These are phyloP conservation scores for Verticillium longisporum DNA, from an alignment of 2,329 filamentous ascomycete genomes.

Conservation along the genomic window DNA sequence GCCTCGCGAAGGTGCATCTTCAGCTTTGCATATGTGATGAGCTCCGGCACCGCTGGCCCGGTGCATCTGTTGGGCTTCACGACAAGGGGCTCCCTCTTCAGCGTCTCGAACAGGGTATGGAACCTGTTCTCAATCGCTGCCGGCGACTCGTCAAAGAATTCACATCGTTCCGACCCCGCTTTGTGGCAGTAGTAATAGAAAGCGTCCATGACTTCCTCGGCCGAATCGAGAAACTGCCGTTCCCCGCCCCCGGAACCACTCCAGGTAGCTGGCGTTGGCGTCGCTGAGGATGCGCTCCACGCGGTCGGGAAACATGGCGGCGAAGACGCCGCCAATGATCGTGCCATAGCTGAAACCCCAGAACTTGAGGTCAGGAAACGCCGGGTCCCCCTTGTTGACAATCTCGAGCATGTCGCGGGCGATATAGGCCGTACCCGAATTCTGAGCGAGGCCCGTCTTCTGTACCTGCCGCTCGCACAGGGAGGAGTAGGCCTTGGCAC, in stretches of 20 bases:
- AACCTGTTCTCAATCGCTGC: constrained; percentile 31
- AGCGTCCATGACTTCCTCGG: constrained; percentile 43
- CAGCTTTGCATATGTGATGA: constrained; percentile 44
- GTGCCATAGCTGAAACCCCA: constrained; percentile 52
- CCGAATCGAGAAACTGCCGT: constrained; percentile 42
- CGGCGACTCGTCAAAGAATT: constrained; percentile 30
- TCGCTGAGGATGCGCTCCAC: constrained; percentile 45
- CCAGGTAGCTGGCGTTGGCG: constrained; percentile 47
- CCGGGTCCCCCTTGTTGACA: constrained; percentile 25
- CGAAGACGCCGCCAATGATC: constrained; percentile 43
- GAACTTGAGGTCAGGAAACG: constrained; percentile 36
- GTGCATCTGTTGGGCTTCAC: constrained; percentile 18
- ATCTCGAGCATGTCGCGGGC: constrained; percentile 43
- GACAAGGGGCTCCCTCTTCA: constrained; percentile 36
- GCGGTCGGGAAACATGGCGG: constrained; percentile 42
- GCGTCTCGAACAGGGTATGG: constrained; percentile 27
- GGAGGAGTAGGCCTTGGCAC: constrained; percentile 32
- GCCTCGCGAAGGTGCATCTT: constrained; percentile 32
- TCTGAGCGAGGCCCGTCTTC: constrained; percentile 26
- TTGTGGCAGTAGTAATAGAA: constrained; percentile 49
- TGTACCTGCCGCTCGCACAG: constrained; percentile 33
- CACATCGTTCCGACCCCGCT: constrained; percentile 41
- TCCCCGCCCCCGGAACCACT: constrained; percentile 40
- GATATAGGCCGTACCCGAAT: constrained; percentile 36
- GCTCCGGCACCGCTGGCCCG: constrained; percentile 33